Conservation (phyloP, 371 early-diverging fungal genomes). For the Phascolomyces articulosus region DNA sequence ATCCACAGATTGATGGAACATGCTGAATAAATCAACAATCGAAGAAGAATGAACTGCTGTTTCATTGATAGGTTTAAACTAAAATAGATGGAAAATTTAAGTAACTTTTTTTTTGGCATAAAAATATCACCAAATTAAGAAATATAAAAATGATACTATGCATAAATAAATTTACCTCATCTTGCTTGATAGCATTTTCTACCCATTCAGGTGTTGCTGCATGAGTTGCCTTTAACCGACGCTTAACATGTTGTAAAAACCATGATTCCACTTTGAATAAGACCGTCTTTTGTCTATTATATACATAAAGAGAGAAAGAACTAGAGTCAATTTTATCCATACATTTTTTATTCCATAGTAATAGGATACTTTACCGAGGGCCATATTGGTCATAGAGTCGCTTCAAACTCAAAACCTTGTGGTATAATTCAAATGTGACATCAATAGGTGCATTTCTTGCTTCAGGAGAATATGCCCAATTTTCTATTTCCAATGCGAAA, state of each 20-base stretch:
- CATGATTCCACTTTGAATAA: slow-evolving; percentile 67
- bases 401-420: slow-evolving; percentile 52
- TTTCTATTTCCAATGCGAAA: slow-evolving; percentile 57
- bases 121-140: too few species aligned
- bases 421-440: slow-evolving; percentile 52
- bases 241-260: slow-evolving; percentile 65
- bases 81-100: background rate
- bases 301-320: too few species aligned
- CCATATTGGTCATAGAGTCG: slow-evolving; percentile 53
- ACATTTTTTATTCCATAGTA: too few species aligned
- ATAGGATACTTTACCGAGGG: slow-evolving; percentile 30
- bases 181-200: slow-evolving; percentile 63
- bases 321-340: too few species aligned
- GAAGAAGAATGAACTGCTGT: slow-evolving; percentile 79
- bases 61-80: slow-evolving; percentile 65
- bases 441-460: slow-evolving; percentile 51
- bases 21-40: slow-evolving; percentile 76
- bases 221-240: slow-evolving; percentile 61
- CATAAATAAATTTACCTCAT: slow-evolving; percentile 66
- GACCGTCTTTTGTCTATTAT: slow-evolving; percentile 38
- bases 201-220: slow-evolving; percentile 65
- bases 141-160: too few species aligned
- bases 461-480: slow-evolving; percentile 49
- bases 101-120: too few species aligned
- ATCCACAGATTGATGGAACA: slow-evolving; percentile 77